A percentile compares a stretch with the other conserved stretches of the same genome.
Conservation (phyloP, 495 filamentous ascomycete species). For the Xylaria venustula region DNA sequence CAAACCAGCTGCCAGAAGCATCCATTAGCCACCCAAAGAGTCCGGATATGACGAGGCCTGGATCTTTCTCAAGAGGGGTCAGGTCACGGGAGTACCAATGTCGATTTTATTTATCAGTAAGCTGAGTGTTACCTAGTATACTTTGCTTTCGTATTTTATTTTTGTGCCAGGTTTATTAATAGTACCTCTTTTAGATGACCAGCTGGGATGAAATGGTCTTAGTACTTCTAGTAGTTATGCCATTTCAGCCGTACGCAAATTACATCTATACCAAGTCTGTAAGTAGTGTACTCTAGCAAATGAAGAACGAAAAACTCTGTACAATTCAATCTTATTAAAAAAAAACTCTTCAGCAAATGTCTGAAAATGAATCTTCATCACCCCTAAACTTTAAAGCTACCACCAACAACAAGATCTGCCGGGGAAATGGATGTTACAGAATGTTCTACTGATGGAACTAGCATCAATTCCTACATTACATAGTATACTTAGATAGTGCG, state of each 20-base stretch:
- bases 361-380: background rate
- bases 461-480: too few relatives aligned
- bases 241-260: background rate
- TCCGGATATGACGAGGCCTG: background rate
- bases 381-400: background rate
- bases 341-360: constrained; percentile 7
- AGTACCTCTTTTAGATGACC: background rate
- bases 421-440: background rate
- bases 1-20: background rate
- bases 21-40: background rate
- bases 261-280: background rate
- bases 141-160: background rate
- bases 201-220: background rate
- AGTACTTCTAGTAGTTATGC: background rate
- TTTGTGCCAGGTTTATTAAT: constrained; percentile 4
- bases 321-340: background rate
- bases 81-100: background rate
- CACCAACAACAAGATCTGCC: too few relatives aligned
- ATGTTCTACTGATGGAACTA: too few relatives aligned
- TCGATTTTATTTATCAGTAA: constrained; percentile 11
- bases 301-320: background rate
- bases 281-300: background rate
- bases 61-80: background rate
- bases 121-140: background rate
- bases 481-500: too few relatives aligned